Evolutionary conservation across 2,329 filamentous ascomycete species (phyloP), one percentile per base, ranked within the genome.

Genomic region (Blastomyces gilchristii): DNA sequence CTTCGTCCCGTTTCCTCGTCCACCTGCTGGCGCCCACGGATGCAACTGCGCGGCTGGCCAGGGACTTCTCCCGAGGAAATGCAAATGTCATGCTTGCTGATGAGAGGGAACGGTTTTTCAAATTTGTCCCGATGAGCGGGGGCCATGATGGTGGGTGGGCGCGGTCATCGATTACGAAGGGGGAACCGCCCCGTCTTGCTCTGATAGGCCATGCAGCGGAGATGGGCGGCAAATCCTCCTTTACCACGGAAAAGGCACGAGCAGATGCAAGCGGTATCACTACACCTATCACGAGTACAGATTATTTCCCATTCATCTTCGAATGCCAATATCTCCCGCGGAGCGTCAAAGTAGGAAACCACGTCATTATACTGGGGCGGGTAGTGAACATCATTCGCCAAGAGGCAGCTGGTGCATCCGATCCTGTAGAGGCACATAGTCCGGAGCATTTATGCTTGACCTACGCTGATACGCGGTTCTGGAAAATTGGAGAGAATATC

Each of bases 1-100:
- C 66, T 25, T 79, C 78, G 0, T 70, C 73, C 3, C 69, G 74
- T 0, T 82, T 87, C 65, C 75, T 77, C 7, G 77, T 84, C 0
- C 80, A 85, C 67, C 71, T 85, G n/a, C 75, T 84, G 4, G 68
- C 74, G 3, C 73, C 76, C 3, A 64, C 66, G 0, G 54, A 63
- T 3, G 65, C 63, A 1, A 75, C 74, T 9, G 75, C 76, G 18
- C 69, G 68, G 3, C 70, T 78, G 12, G 76, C 76, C 1, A 67
- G 74, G 37, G 73, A 75, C 47, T 78, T 78, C 62, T 75, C 76
- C 0, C 70, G 69, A 52, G 76, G 76, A 6, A 77, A 78, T 64
- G 67, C 71, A 7, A 75, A 74, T 25, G 68, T 77, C 5, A 63
- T 70, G 5, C 67, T 74, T 39, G 60, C 60, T 11, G 64, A 66